A percentile compares a stretch with the other conserved stretches of the same genome.
phyloP scores from a whole-genome alignment of 768 basidiomycete genomes.

The Tricholoma flavovirens region DNA sequence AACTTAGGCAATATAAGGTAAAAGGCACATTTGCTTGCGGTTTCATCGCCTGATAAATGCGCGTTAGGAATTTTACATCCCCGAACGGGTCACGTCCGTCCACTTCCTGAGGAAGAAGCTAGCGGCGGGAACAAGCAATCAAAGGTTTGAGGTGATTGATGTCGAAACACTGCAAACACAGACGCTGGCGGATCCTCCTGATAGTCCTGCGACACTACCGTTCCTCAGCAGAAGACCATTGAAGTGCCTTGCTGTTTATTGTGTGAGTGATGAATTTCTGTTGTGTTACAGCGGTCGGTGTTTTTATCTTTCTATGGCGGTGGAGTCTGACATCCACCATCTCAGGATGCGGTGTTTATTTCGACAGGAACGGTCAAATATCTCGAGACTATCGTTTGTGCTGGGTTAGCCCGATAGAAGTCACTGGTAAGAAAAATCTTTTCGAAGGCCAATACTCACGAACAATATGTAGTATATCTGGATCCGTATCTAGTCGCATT shows the following conservation, averaged over 20 bases:
- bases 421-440: not conserved
- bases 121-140: conserved; percentile 13
- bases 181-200: conserved; percentile 62
- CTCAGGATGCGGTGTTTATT: conserved; percentile 6
- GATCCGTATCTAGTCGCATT: conserved; percentile 79
- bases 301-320: not conserved
- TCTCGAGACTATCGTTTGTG: not conserved
- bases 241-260: conserved; percentile 68
- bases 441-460: not conserved
- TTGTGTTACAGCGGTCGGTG: conserved; percentile 71
- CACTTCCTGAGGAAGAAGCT: conserved; percentile 56
- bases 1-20: conserved; percentile 8
- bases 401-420: conserved; percentile 3
- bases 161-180: conserved; percentile 73
- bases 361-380: conserved; percentile 8
- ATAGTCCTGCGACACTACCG: conserved; percentile 36
- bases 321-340: not conserved
- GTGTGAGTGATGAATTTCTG: conserved; percentile 69
- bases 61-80: conserved; percentile 72
- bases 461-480: conserved; percentile 47
- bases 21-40: not conserved
- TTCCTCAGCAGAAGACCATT: conserved; percentile 54
- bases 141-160: conserved; percentile 32
- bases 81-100: conserved; percentile 68
- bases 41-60: not conserved